These are phyloP conservation scores for Pseudoscleropodium purum DNA, from an alignment of 225 moss, liverwort and hornwort species.

Conservation along the genomic window DNA sequence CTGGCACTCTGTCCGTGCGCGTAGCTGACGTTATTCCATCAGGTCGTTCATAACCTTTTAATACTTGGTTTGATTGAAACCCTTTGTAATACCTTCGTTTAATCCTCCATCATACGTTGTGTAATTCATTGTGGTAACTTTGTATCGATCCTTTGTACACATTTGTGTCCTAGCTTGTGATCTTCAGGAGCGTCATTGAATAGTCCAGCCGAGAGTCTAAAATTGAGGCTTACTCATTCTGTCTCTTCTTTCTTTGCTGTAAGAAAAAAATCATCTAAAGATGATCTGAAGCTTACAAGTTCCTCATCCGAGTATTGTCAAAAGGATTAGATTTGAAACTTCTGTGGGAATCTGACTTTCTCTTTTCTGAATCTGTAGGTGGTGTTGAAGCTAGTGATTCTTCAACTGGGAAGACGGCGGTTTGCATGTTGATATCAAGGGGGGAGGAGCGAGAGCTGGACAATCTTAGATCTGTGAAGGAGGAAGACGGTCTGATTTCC, in stretches of 20 bases:
- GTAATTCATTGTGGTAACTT: neutral
- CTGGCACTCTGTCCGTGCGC: slow-evolving; percentile 16
- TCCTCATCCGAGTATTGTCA: neutral
- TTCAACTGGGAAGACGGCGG: slow-evolving; percentile 29
- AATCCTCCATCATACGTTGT: neutral
- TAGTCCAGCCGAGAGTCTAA: neutral
- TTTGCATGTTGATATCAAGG: slow-evolving; percentile 23
- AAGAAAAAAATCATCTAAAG: neutral
- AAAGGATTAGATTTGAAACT: neutral
- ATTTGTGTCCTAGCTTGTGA: neutral
- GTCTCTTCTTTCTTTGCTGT: neutral
- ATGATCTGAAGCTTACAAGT: neutral
- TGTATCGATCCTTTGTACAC: neutral
- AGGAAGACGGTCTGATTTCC: slow-evolving; percentile 19
- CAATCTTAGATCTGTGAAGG: slow-evolving; percentile 9
- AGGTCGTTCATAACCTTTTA: slow-evolving; percentile 6
- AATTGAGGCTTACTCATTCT: neutral
- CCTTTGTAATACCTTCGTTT: neutral
- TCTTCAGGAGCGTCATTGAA: neutral
- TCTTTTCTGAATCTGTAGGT: slow-evolving; percentile 12
- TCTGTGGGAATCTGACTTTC: slow-evolving; percentile 1
- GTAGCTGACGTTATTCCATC: slow-evolving; percentile 17
- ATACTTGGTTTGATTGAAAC: neutral
- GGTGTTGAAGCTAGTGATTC: slow-evolving; percentile 34
- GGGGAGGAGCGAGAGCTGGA: slow-evolving; percentile 16